These are phyloP conservation scores for Ensete glaucum DNA, from an alignment of 176 grass and related monocot species.

Conservation along the genomic window DNA sequence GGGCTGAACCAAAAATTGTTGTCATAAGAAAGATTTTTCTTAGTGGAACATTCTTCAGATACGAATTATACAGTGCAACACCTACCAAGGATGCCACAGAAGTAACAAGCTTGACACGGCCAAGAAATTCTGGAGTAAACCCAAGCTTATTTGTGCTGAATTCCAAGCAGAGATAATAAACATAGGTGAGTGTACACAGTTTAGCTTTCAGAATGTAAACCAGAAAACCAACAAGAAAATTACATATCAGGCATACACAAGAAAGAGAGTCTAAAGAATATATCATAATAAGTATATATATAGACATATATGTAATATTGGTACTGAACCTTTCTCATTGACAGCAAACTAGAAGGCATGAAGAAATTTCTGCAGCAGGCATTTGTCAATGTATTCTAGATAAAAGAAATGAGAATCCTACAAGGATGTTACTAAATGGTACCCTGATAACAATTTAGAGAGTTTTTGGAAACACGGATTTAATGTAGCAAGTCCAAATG, in stretches of 20 bases:
- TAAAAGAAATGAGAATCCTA: too few relatives aligned
- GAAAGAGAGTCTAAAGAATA: not conserved
- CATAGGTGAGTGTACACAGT: constrained; percentile 16
- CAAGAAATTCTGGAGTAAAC: constrained; percentile 93
- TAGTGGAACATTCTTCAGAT: constrained; percentile 72
- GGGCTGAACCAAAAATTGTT: constrained; percentile 61
- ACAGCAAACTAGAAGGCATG: too few relatives aligned
- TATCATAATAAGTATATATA: too few relatives aligned
- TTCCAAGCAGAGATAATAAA: constrained; percentile 24
- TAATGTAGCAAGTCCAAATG: too few relatives aligned
- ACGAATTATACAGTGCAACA: constrained; percentile 71
- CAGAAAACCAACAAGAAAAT: constrained; percentile 12
- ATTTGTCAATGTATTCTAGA: too few relatives aligned
- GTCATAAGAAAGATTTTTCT: constrained; percentile 79
- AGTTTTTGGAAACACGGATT: too few relatives aligned
- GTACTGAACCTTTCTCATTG: too few relatives aligned
- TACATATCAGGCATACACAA: not conserved
- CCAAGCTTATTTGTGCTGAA: constrained; percentile 92
- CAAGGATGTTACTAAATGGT: too few relatives aligned
- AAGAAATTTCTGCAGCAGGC: too few relatives aligned
- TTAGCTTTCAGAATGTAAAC: constrained; percentile 5
- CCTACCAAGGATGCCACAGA: constrained; percentile 90
- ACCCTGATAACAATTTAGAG: too few relatives aligned
- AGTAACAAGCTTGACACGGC: constrained; percentile 78
- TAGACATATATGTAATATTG: too few relatives aligned